Base-by-base conservation (phyloP, 2,329 filamentous ascomycete species). In the Pezicula radicicola region DNA sequence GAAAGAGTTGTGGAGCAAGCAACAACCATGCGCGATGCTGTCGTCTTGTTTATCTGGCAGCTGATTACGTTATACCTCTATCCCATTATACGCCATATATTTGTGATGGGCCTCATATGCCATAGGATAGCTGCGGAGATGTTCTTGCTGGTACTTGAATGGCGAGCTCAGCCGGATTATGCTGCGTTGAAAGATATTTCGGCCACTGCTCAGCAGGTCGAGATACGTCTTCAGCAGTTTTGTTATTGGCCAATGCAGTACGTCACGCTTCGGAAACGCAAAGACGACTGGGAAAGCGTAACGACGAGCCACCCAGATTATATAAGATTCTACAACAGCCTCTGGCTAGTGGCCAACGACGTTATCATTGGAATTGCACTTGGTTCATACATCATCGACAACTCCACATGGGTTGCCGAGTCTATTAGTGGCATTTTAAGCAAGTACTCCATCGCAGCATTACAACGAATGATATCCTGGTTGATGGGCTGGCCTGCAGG, bases 171-270 rank as follows among this genome's bases (percentile, higher is more conserved):
- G 44, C 88, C 89, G 7, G 85, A 88, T 40, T 87, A 86, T 46
- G 86, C 91, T 39, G 94, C 94, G 1, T 73, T 99, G 51, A 97
- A 97, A 68, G 94, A 99, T 67, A 84, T 97, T 42, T 97, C 92
- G 30, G 94, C 94, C 13, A 97, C 93, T 0, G 94, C 94, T 21
- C 94, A 99, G 68, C 94, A 99, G 70, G 86, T 99, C 35, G 94
- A 99, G 70, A 97, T 99, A 58, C 88, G 94, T 5, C 79, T 99
- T 19, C 91, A 97, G 67, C 94, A 99, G 67, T 97, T 97, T 66
- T 97, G 93, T 71, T 99, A 99, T 69, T 97, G 93, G 92, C 95
- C 94, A 2, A 91, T 96, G 71, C 93, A 99, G 68, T 97, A 97
- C 66, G 80, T 93, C 41, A 97, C 91, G 15, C 72, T 99, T 44